Evolutionary conservation across 768 basidiomycete genomes (phyloP).

Genomic region (Leccinum variicolor): DNA sequence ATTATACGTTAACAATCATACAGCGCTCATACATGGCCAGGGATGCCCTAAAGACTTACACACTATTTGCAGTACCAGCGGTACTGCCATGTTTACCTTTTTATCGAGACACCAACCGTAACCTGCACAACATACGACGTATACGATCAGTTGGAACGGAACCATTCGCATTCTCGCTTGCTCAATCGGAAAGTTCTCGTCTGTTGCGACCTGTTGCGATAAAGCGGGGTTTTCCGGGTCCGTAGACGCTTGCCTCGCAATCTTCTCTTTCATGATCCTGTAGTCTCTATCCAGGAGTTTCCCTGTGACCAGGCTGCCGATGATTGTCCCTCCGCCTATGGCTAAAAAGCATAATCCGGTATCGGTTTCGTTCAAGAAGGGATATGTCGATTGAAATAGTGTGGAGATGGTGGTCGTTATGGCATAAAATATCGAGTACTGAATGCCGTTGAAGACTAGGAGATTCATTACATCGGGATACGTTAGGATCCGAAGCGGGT

Average conservation of each 20-base stretch:
- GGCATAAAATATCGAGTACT: slow-evolving; percentile 51
- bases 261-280: slow-evolving; percentile 32
- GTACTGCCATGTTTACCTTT: slow-evolving; percentile 47
- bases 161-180: slow-evolving; percentile 49
- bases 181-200: slow-evolving; percentile 57
- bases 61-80: slow-evolving; percentile 47
- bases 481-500: slow-evolving; percentile 36
- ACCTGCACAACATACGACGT: slow-evolving; percentile 40
- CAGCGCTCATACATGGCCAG: neutral
- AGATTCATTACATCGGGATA: slow-evolving; percentile 37
- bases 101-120: slow-evolving; percentile 62
- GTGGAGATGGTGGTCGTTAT: slow-evolving; percentile 46
- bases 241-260: slow-evolving; percentile 9
- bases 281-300: slow-evolving; percentile 68
- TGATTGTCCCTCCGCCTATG: slow-evolving; percentile 66
- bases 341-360: slow-evolving; percentile 78
- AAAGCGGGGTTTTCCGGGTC: slow-evolving; percentile 21
- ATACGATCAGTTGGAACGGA: slow-evolving; percentile 41
- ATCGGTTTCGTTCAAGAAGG: slow-evolving; percentile 42
- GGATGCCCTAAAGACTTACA: slow-evolving; percentile 1
- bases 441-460: slow-evolving; percentile 52
- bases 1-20: too few species aligned
- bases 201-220: slow-evolving; percentile 23
- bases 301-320: slow-evolving; percentile 60
- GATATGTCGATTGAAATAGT: slow-evolving; percentile 49